A percentile compares a stretch with the other conserved stretches of the same genome.
Conservation (phyloP, 106 monocot species). For the Dendrobium huoshanense region DNA sequence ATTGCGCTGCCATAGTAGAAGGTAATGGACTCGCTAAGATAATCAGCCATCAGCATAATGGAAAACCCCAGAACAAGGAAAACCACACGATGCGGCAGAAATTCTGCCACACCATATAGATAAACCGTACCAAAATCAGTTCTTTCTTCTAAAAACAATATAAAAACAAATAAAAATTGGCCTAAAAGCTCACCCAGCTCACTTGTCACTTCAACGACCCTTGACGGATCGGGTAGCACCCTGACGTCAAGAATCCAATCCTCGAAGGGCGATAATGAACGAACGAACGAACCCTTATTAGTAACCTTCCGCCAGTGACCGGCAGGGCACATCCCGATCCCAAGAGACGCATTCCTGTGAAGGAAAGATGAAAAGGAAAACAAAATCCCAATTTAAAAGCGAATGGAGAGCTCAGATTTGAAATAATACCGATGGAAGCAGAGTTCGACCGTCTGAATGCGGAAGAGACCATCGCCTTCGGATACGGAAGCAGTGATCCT, state of each 20-base stretch:
- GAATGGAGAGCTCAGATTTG: slow-evolving; percentile 16
- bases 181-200: slow-evolving; percentile 42
- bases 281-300: slow-evolving; percentile 44
- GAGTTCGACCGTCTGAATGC: slow-evolving; percentile 51
- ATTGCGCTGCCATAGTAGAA: slow-evolving; percentile 94
- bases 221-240: slow-evolving; percentile 36
- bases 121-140: background rate
- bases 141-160: background rate
- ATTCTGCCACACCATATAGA: slow-evolving; percentile 39
- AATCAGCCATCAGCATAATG: slow-evolving; percentile 55
- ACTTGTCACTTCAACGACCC: slow-evolving; percentile 48
- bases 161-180: background rate
- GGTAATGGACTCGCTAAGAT: slow-evolving; percentile 62
- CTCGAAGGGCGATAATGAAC: slow-evolving; percentile 53
- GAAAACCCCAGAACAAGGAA: slow-evolving; percentile 63
- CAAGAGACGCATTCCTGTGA: slow-evolving; percentile 56
- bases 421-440: slow-evolving; percentile 70
- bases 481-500: slow-evolving; percentile 39
- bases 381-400: background rate
- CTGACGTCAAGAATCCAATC: slow-evolving; percentile 59
- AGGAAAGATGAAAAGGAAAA: background rate
- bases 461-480: slow-evolving; percentile 32
- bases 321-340: slow-evolving; percentile 58
- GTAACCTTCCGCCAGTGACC: slow-evolving; percentile 61
- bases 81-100: slow-evolving; percentile 48